A percentile compares a stretch with the other conserved stretches of the same genome.
Evolutionary conservation across 1,284 basidiomycete species (phyloP).

Genomic region (Crepidotus sp.): DNA sequence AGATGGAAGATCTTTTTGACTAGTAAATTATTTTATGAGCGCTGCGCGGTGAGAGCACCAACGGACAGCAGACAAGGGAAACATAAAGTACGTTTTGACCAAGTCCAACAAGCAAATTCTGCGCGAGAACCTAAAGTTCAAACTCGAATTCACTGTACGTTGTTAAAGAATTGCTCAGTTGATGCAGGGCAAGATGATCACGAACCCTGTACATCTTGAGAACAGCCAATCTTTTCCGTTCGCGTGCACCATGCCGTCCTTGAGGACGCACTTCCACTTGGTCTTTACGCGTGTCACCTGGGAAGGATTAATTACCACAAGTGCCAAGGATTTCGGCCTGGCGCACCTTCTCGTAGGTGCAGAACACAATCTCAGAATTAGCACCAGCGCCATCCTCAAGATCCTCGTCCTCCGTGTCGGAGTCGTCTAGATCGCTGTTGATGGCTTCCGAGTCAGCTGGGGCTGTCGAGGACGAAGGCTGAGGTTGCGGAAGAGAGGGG

Average conservation of each 20-base stretch:
- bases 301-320: no score
- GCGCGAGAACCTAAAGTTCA: conserved; percentile 8
- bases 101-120: neutral
- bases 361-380: conserved; percentile 91
- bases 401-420: conserved; percentile 72
- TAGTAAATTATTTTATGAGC: conserved; percentile 6
- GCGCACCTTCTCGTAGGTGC: conserved; percentile 94
- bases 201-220: conserved; percentile 83
- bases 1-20: neutral
- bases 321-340: no score
- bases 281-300: conserved; percentile 95
- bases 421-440: conserved; percentile 94
- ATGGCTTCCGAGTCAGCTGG: conserved; percentile 73
- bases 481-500: conserved; percentile 48
- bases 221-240: conserved; percentile 98
- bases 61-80: neutral
- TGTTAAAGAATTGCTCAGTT: neutral
- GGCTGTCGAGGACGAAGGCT: conserved; percentile 26
- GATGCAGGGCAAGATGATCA: neutral
- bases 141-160: conserved; percentile 9
- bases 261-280: conserved; percentile 99
- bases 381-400: conserved; percentile 59
- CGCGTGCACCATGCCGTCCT: conserved; percentile 96
- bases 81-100: neutral
- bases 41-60: neutral